Evolutionary conservation across 306 rosid species (phyloP).

Genomic region (Dryas drummondii): DNA sequence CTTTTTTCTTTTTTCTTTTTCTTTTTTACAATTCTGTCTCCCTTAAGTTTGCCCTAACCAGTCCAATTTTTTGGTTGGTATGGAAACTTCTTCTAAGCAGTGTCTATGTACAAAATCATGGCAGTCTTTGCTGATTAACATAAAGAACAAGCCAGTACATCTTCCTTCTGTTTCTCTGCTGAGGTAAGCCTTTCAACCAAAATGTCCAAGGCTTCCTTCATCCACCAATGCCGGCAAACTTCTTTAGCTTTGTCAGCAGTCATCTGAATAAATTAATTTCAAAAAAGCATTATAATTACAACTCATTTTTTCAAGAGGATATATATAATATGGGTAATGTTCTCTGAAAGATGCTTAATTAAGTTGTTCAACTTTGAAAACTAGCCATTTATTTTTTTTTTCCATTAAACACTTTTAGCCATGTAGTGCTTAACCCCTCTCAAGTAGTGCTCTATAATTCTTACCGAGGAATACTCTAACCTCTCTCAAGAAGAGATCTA

Average conservation of each 20-base stretch:
- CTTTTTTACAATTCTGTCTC: background rate
- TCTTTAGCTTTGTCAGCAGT: constrained; percentile 67
- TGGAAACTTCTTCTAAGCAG: constrained; percentile 33
- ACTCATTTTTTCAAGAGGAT: background rate
- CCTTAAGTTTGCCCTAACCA: background rate
- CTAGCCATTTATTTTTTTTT: no score
- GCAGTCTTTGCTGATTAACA: background rate
- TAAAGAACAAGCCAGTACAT: constrained; percentile 27
- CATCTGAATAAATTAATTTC: constrained; percentile 47
- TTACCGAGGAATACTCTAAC: no score
- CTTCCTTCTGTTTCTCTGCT: constrained; percentile 18
- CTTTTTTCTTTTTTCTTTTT: background rate
- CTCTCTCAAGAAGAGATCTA: no score
- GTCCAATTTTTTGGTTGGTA: constrained; percentile 1
- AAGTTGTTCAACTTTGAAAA: no score
- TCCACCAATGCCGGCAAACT: constrained; percentile 96
- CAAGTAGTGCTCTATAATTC: no score
- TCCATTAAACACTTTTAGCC: no score
- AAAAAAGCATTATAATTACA: background rate
- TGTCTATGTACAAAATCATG: constrained; percentile 12
- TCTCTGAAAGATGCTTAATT: no score
- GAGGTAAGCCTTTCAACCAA: constrained; percentile 63
- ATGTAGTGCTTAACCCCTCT: no score
- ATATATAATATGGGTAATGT: no score
- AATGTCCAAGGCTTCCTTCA: constrained; percentile 92